phyloP scores from a whole-genome alignment of 1,139 yeast genomes.

The Arxiozyma slooffiae region DNA sequence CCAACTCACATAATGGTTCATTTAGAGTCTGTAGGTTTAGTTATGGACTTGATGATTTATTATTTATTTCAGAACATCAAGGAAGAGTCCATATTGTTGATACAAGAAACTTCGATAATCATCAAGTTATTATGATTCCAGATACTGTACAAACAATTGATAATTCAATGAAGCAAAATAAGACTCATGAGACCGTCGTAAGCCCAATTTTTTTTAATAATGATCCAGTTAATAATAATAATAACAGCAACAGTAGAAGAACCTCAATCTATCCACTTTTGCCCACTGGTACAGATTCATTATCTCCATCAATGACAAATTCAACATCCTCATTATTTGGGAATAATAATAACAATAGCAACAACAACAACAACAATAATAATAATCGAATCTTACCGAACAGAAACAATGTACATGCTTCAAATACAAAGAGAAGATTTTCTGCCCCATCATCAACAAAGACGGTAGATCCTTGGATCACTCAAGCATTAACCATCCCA shows the following conservation, averaged over 20 bases:
- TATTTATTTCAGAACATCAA: constrained; percentile 72
- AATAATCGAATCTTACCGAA: background rate
- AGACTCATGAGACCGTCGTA: background rate
- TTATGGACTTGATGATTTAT: constrained; percentile 60
- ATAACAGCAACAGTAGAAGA: background rate
- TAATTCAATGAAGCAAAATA: background rate
- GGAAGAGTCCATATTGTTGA: constrained; percentile 81
- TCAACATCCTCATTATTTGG: constrained; percentile 12
- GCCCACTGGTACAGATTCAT: constrained; percentile 1
- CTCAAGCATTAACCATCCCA: constrained; percentile 24
- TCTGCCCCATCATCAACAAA: constrained; percentile 4
- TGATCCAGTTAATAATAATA: too few relatives aligned
- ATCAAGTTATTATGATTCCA: constrained; percentile 62
- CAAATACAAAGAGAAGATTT: constrained; percentile 4
- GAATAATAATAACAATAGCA: constrained; percentile 1
- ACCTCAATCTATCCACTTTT: background rate
- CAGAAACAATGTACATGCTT: background rate
- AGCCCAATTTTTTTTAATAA: background rate
- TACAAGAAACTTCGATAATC: constrained; percentile 58
- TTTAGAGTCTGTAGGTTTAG: constrained; percentile 54
- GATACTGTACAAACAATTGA: constrained; percentile 18
- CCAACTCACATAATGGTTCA: constrained; percentile 39
- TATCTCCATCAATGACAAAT: constrained; percentile 1
- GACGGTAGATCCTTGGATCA: constrained; percentile 23
- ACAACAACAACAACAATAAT: background rate